Evolutionary conservation across 1,284 basidiomycete species (phyloP).

Genomic region (Microbotryum silenes-acaulis): DNA sequence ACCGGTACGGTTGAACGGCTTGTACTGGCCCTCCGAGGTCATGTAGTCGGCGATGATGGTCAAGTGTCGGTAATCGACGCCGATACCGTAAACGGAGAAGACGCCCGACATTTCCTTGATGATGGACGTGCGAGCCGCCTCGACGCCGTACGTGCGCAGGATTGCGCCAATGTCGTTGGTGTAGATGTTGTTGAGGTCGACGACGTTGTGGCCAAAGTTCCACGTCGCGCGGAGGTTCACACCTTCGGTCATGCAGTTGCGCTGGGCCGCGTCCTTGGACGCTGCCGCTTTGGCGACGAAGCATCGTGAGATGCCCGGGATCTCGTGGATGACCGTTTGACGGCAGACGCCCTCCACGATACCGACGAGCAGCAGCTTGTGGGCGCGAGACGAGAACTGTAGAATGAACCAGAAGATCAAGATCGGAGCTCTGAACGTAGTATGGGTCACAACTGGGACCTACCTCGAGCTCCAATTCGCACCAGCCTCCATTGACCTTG

Average conservation of each 20-base stretch:
- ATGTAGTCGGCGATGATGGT: slow-evolving; percentile 99
- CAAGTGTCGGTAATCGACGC: slow-evolving; percentile 87
- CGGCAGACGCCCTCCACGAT: slow-evolving; percentile 78
- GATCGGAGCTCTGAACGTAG: slow-evolving; percentile 47
- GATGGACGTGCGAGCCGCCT: slow-evolving; percentile 44
- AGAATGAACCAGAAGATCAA: slow-evolving; percentile 40
- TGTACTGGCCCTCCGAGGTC: slow-evolving; percentile 96
- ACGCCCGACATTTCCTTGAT: slow-evolving; percentile 75
- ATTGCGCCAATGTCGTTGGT: slow-evolving; percentile 96
- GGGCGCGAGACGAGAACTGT: slow-evolving; percentile 54
- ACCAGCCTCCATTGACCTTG: slow-evolving; percentile 51
- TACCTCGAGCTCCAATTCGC: slow-evolving; percentile 74
- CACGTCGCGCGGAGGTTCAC: slow-evolving; percentile 89
- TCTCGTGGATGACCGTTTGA: slow-evolving; percentile 76
- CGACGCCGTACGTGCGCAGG: slow-evolving; percentile 66
- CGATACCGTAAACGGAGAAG: slow-evolving; percentile 96
- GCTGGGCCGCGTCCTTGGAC: slow-evolving; percentile 43
- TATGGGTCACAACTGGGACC: slow-evolving; percentile 36
- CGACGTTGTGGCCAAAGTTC: slow-evolving; percentile 69
- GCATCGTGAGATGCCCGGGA: slow-evolving; percentile 74
- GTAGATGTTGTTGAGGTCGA: slow-evolving; percentile 76
- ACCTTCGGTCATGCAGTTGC: slow-evolving; percentile 54
- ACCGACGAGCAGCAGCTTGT: slow-evolving; percentile 85
- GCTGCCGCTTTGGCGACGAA: slow-evolving; percentile 55
- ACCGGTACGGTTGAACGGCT: slow-evolving; percentile 94